Base-by-base conservation (phyloP, 345 rosid genomes). In the Bretschneidera sinensis region DNA sequence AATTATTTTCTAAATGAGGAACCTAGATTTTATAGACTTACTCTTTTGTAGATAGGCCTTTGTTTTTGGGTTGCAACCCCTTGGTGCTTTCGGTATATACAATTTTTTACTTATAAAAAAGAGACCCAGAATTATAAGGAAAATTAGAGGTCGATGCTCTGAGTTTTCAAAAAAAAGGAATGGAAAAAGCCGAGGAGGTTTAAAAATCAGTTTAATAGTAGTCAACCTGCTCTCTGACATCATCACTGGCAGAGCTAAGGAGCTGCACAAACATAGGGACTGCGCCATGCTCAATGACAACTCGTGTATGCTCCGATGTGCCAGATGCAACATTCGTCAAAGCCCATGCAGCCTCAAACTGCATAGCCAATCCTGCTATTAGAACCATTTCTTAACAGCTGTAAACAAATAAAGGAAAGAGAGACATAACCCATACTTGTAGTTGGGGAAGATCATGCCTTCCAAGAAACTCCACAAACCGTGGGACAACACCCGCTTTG, bases 311-410 rank as follows among this genome's bases (percentile, higher is more conserved):
- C 57, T 84, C 96, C 28, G 91, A 86, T 60, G 96, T 89, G 24
- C 96, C 96, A 52, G 96, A 89, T 6, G 88, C 96, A 78, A 89
- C 80, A 73, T 86, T 89, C 59, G 96, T 89, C 79, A 89, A 79
- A 24, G 96, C 96, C 96, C 96, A 88, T 7, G 96, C 96, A 61
- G 92, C 92, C 70, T 89, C 92, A 71, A 89, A 89, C 97, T 89
- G 79, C 61, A 69, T 31, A 61, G 25, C 51, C 59, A 70, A 53
- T 60, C 59, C 55, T 51, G 50, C 47, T 19, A 21, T 35, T 59
- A 24, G 43, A 59, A 63, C 28, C 1, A 48, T 17, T 13, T 10
- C 62, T n/a, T 45, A 71, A 51, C 21, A 55, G 6, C 59, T 25
- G 9, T 24, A 51, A 5, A 53, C 48, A 24, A n/a, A 55, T 54